A percentile compares a stretch with the other conserved stretches of the same genome.
phyloP scores from a whole-genome alignment of 1,284 basidiomycete genomes.

The Trametes pubescens region DNA sequence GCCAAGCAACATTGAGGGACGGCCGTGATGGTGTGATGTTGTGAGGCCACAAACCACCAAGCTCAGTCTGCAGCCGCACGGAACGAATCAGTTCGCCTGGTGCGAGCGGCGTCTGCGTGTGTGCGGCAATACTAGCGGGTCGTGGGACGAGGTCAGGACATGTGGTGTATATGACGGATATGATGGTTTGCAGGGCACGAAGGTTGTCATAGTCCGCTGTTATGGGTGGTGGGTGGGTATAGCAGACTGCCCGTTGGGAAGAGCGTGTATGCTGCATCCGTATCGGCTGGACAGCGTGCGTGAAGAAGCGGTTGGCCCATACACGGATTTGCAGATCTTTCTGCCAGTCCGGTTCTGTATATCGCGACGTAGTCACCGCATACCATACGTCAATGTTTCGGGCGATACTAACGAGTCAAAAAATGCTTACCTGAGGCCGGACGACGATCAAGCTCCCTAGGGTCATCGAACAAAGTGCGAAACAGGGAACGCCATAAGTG shows the following conservation, averaged over 20 bases:
- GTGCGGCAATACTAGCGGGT: too few species aligned
- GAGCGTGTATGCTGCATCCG: background rate
- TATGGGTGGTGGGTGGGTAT: background rate
- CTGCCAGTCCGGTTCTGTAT: background rate
- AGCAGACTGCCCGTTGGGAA: background rate
- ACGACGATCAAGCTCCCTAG: background rate
- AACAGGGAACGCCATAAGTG: conserved; percentile 3
- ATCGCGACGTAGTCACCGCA: too few species aligned
- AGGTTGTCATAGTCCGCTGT: background rate
- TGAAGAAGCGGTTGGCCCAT: background rate
- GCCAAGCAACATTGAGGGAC: conserved; percentile 41
- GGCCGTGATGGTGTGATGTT: background rate
- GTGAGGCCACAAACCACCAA: conserved; percentile 17
- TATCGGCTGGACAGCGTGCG: background rate
- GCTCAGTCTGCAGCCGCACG: conserved; percentile 8
- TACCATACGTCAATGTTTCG: background rate
- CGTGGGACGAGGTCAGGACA: background rate
- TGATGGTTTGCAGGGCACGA: background rate
- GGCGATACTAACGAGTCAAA: too few species aligned
- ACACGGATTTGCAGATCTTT: background rate
- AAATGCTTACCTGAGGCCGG: background rate
- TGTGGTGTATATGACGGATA: conserved; percentile 1
- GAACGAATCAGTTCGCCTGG: background rate
- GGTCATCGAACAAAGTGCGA: background rate
- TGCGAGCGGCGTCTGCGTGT: too few species aligned